Evolutionary conservation across 306 rosid species (phyloP).

Genomic region (Gastrolobium bilobum): DNA sequence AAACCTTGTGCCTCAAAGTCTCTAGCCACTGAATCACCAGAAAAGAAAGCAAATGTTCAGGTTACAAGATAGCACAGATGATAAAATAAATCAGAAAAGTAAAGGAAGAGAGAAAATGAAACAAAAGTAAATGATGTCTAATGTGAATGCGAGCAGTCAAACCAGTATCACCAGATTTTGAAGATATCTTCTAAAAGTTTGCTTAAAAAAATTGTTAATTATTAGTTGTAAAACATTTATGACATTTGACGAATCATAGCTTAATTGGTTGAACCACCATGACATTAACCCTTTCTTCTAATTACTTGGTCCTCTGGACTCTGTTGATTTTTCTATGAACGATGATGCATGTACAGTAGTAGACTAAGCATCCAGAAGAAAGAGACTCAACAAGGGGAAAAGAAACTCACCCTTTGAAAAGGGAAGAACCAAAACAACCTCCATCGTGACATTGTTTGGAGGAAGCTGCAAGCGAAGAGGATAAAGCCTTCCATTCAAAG

Average conservation of each 20-base stretch:
- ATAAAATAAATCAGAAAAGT: too few relatives aligned
- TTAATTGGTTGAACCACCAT: conserved; percentile 25
- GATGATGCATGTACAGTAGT: background rate
- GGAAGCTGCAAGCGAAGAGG: conserved; percentile 98
- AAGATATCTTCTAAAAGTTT: conserved; percentile 6
- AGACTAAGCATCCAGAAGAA: conserved; percentile 12
- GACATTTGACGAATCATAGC: conserved; percentile 18
- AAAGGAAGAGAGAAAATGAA: background rate
- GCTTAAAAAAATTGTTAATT: background rate
- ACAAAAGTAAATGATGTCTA: background rate
- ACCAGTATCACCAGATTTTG: conserved; percentile 18
- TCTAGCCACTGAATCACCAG: conserved; percentile 62
- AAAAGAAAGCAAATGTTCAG: conserved; percentile 8
- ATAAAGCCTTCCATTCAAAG: conserved; percentile 76
- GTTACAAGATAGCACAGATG: background rate
- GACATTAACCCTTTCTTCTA: conserved; percentile 18
- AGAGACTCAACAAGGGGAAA: background rate
- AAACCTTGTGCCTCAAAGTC: conserved; percentile 65
- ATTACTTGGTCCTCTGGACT: background rate
- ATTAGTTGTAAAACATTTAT: conserved; percentile 9
- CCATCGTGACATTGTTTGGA: conserved; percentile 85
- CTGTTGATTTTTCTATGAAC: background rate
- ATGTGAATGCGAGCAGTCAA: conserved; percentile 6
- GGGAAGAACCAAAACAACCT: conserved; percentile 71
- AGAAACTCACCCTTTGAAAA: conserved; percentile 67